Conservation (phyloP, 2,329 filamentous ascomycete genomes). For the Botrytis galanthina region DNA sequence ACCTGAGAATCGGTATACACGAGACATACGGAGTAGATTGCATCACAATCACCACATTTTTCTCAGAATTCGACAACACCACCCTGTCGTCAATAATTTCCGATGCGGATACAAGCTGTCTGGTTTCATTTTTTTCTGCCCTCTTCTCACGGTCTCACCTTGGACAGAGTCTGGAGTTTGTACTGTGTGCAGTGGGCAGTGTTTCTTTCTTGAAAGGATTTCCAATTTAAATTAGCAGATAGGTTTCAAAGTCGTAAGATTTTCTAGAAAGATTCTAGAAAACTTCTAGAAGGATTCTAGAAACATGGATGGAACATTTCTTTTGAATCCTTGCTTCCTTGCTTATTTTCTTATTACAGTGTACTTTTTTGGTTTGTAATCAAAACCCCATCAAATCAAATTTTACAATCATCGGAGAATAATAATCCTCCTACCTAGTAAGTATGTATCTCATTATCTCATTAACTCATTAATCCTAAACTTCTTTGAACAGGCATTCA, state of each 20-base stretch:
- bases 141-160: background rate
- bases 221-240: background rate
- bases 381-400: background rate
- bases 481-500: background rate
- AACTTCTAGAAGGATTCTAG: background rate
- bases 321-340: background rate
- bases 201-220: background rate
- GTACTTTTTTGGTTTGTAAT: background rate
- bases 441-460: background rate
- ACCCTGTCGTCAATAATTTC: constrained; percentile 3
- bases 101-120: background rate
- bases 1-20: background rate
- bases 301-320: background rate
- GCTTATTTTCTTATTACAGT: background rate
- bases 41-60: background rate
- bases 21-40: background rate
- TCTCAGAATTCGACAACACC: background rate
- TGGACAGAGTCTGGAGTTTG: background rate
- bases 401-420: background rate
- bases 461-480: background rate
- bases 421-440: background rate
- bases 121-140: background rate
- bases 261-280: background rate
- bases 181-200: background rate
- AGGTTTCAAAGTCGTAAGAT: background rate